Evolutionary conservation across 2,329 filamentous ascomycete species (phyloP), one percentile per base, ranked within the genome.

Genomic region (Aureobasidium mangrovei): DNA sequence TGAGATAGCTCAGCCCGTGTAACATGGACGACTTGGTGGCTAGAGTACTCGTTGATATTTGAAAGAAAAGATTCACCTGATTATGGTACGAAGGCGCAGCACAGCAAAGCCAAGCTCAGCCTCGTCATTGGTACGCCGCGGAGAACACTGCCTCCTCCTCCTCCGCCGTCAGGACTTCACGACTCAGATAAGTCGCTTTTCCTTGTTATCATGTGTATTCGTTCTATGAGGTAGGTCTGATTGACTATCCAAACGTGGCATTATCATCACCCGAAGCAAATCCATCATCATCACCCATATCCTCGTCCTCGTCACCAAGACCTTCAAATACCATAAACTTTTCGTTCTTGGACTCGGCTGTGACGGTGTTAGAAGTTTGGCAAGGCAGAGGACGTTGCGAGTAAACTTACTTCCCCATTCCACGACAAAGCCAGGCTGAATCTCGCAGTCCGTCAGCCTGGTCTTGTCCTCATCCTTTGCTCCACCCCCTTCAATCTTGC

Each of bases 401-500:
- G 43, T 26, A 38, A 44, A 66, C 65, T 68, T 63, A 63, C 67
- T 86, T n/a, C 87, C 80, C 64, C 94, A 91, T 43, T 91, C 84
- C 1, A 95, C 78, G 7, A 91, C 77, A 65, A 91, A 91, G 2
- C 77, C 78, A 69, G 95, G 88, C 67, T 95, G 90, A 4, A 97
- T 85, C 70, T 97, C 90, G 63, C 91, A 96, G 57, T 95, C 88
- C 52, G 85, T 90, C 61, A 97, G 71, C n/a, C 83, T 66, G 2
- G 73, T 76, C 59, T 64, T 70, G 64, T 51, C 67, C 58, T 59
- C 71, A 61, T 67, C 66, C 41, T 69, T 72, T 0, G 66, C 79
- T 4, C 78, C 84, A 7, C 84, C 85, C 44, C 88, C 87, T n/a
- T 91, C 91, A 61, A 98, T 82, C 63, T 86, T 84, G 60, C 85